Base-by-base conservation (phyloP, 2,329 filamentous ascomycete genomes). In the Dactylonectria macrodidyma region DNA sequence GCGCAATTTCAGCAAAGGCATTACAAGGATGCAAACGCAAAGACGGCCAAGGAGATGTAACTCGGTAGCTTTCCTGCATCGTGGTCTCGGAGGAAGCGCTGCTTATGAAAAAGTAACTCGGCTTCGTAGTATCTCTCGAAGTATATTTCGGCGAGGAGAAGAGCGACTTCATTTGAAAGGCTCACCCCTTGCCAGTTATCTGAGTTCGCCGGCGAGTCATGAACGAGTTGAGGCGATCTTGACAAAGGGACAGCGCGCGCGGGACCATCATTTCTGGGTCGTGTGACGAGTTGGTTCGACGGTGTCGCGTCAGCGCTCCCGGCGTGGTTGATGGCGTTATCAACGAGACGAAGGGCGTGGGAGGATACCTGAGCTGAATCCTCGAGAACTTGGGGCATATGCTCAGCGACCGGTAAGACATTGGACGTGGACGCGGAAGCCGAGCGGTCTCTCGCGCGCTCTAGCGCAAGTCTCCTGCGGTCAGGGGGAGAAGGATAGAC, bases 401-500 rank as follows among this genome's bases (percentile, higher is more conserved):
- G 36, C 36, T 41, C 36, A 16, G 4, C 12, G 36, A 11, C 12
- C 16, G 36, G 36, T 11, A 16, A 41, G 36, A 16, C 10, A 16
- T 41, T 41, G 36, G 36, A 41, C 12, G 3, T 41, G 10, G 36
- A 11, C 16, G 14, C 10, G 6, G 36, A 41, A 41, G 12, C 36
- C 6, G 36, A 14, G 12, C 36, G 36, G 12, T 41, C 48, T n/a
- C 14, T 22, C 30, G 24, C 48, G 2, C 48, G 48, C 48, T 51
- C 48, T 6, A 51, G 26, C 19, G 48, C 48, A 1, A 51, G 24
- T 10, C 48, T 30, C 48, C 24, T 51, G 3, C 48, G 48, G 11
- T 51, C 48, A 9, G 48, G 48, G 2, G 48, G 48, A 51, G 48
- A 22, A 51, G 48, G 48, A 51, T 51, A 51, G 48, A 26, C 12